Percentiles rank a stretch among this genome's conserved stretches.
Conservation (phyloP, 2,329 filamentous ascomycete species). For the Kalmusia sp. region DNA sequence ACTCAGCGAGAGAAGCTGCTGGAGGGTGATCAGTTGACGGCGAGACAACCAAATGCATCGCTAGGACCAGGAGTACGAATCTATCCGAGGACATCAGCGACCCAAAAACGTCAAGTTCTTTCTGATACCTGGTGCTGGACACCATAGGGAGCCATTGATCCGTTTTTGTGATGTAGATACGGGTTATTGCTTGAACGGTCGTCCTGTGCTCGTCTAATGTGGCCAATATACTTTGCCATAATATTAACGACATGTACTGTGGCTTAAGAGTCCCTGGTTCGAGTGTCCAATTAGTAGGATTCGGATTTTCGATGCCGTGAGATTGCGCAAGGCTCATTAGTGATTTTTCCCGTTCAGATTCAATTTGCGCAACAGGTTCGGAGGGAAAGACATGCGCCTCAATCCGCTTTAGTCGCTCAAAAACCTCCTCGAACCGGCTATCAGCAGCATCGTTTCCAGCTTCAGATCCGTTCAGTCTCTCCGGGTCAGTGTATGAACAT, state of each 20-base stretch:
- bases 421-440: slow-evolving; percentile 23
- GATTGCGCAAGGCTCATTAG: background rate
- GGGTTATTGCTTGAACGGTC: slow-evolving; percentile 6
- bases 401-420: slow-evolving; percentile 19
- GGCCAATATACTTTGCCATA: slow-evolving; percentile 15
- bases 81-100: background rate
- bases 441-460: slow-evolving; percentile 1
- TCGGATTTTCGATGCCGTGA: background rate
- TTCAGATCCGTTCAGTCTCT: slow-evolving; percentile 2
- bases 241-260: slow-evolving; percentile 8
- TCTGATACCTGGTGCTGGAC: slow-evolving; percentile 7
- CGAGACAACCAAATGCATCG: slow-evolving; percentile 23
- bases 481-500: slow-evolving; percentile 16
- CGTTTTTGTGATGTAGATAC: slow-evolving; percentile 14
- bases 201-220: slow-evolving; percentile 14
- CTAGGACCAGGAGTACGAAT: slow-evolving; percentile 16
- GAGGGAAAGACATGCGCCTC: slow-evolving; percentile 18
- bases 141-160: slow-evolving; percentile 24
- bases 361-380: background rate
- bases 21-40: slow-evolving; percentile 12
- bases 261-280: slow-evolving; percentile 14
- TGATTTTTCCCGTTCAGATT: background rate
- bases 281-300: slow-evolving; percentile 6
- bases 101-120: slow-evolving; percentile 3
- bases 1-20: slow-evolving; percentile 5